A percentile compares a stretch with the other conserved stretches of the same genome.
Conservation (phyloP, 1,139 yeast genomes). For the Scheffersomyces titani region DNA sequence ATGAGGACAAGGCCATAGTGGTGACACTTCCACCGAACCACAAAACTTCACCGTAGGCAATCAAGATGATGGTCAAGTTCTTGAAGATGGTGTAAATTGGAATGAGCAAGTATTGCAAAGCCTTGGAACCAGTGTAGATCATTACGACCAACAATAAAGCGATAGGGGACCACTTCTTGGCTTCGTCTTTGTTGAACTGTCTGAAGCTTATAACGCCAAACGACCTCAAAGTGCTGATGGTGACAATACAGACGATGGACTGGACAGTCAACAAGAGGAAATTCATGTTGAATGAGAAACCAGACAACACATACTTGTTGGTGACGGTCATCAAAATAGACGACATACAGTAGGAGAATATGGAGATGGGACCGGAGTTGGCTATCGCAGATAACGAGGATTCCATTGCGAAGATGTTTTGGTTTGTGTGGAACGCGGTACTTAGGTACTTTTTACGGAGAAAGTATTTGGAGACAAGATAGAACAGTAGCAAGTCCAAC, state of each 20-base stretch:
- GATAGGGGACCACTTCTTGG: constrained; percentile 93
- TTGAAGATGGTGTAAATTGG: constrained; percentile 98
- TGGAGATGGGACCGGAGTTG: constrained; percentile 86
- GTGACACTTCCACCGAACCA: constrained; percentile 97
- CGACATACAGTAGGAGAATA: constrained; percentile 83
- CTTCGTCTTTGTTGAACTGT: constrained; percentile 81
- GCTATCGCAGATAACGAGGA: constrained; percentile 43
- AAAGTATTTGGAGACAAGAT: constrained; percentile 41
- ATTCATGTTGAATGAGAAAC: constrained; percentile 82
- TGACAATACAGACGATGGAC: constrained; percentile 75
- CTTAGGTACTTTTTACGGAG: constrained; percentile 22
- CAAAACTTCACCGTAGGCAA: constrained; percentile 96
- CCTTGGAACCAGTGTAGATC: constrained; percentile 97
- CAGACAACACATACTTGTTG: constrained; percentile 89
- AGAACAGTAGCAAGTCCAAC: constrained; percentile 32
- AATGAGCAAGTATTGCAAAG: constrained; percentile 84
- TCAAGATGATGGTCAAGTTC: constrained; percentile 91
- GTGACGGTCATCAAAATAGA: constrained; percentile 98
- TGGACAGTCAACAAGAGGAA: constrained; percentile 84
- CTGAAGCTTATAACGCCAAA: constrained; percentile 82
- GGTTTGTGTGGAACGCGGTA: constrained; percentile 2
- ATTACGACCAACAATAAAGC: constrained; percentile 84
- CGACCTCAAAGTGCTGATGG: constrained; percentile 70
- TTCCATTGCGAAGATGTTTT: constrained; percentile 27
- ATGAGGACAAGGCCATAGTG: constrained; percentile 85